phyloP scores from a whole-genome alignment of 2,329 filamentous ascomycete species.

The Sphaerulina populicola region DNA sequence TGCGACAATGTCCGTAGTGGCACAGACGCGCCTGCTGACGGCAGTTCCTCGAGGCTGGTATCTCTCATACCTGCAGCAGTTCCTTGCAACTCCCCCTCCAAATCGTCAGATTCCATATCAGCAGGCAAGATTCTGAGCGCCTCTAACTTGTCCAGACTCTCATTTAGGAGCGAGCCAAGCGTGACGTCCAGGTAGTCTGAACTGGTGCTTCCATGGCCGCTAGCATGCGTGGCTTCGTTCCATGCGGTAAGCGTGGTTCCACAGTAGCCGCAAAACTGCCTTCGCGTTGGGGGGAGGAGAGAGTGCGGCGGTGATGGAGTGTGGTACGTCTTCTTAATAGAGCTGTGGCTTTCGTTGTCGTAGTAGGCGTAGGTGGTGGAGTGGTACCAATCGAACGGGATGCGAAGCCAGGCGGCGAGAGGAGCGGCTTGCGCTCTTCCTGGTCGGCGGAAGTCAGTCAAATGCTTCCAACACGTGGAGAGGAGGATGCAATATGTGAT shows the following conservation, averaged over 20 bases:
- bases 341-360: conserved; percentile 57
- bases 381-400: conserved; percentile 73
- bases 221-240: conserved; percentile 51
- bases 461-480: no score
- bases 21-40: not conserved
- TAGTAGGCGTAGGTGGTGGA: conserved; percentile 67
- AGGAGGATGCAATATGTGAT: no score
- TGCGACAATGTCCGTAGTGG: conserved; percentile 1
- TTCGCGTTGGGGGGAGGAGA: conserved; percentile 50
- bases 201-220: conserved; percentile 47
- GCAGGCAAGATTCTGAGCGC: conserved; percentile 62
- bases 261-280: conserved; percentile 86
- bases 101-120: conserved; percentile 31
- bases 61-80: conserved; percentile 5
- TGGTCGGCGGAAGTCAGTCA: conserved; percentile 28
- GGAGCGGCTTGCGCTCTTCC: conserved; percentile 60
- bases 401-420: conserved; percentile 70
- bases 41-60: conserved; percentile 7
- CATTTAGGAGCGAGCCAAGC: conserved; percentile 63
- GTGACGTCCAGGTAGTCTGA: conserved; percentile 73
- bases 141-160: conserved; percentile 64
- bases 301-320: conserved; percentile 44
- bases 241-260: conserved; percentile 78
- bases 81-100: conserved; percentile 19
- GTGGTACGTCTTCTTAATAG: conserved; percentile 41